phyloP scores from a whole-genome alignment of 768 basidiomycete species.

The Lactarius tabidus region DNA sequence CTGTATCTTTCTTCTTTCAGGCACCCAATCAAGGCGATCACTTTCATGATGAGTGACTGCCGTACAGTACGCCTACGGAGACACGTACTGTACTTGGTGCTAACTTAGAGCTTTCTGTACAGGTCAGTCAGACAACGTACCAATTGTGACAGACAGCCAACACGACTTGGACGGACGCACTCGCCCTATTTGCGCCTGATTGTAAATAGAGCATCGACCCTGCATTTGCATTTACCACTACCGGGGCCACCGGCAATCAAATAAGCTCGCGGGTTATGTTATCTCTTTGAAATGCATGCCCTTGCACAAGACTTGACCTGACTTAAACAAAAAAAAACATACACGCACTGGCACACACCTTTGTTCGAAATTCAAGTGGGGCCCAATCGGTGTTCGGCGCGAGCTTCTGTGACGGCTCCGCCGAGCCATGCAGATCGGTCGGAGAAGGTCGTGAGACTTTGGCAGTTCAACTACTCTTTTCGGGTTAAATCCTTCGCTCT shows the following conservation, averaged over 20 bases:
- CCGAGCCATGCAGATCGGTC: neutral
- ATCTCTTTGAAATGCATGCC: no score
- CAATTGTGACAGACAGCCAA: neutral
- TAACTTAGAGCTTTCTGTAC: neutral
- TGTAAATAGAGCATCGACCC: neutral
- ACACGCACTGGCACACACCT: neutral
- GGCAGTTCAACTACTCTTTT: neutral
- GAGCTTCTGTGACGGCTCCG: neutral
- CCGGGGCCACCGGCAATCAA: neutral
- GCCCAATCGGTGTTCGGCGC: neutral
- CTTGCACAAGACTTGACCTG: neutral
- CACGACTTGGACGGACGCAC: neutral
- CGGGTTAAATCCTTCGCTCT: neutral
- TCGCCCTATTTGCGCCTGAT: neutral
- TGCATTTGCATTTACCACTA: neutral
- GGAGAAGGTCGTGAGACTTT: neutral
- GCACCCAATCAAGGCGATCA: neutral
- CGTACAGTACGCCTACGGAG: neutral
- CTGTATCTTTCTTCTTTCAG: neutral
- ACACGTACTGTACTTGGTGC: no score
- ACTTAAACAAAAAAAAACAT: conserved; percentile 12
- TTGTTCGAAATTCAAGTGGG: neutral
- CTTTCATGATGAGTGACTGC: neutral
- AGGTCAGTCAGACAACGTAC: no score
- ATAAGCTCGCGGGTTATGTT: neutral